Conservation (phyloP, 352 stramenopile genomes). For the Hyaloperonospora arabidopsidis region DNA sequence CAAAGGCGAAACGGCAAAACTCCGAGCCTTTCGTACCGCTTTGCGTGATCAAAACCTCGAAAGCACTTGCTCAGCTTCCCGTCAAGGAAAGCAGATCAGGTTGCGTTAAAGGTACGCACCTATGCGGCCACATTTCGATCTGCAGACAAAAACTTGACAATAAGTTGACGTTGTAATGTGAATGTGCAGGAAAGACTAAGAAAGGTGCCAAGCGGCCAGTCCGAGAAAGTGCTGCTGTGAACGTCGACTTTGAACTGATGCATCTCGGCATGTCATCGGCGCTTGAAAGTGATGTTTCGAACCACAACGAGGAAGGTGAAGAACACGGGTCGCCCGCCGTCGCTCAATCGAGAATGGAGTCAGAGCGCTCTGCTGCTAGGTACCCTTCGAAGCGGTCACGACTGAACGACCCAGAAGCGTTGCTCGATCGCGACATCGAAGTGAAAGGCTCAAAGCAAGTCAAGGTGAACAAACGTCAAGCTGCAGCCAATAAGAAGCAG, state of each 20-base stretch:
- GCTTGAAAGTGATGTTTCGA: too few species aligned
- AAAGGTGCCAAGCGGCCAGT: conserved; percentile 9
- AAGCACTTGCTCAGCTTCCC: background rate
- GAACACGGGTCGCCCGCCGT: background rate
- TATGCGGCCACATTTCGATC: background rate
- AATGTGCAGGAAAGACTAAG: conserved; percentile 8
- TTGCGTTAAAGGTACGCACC: conserved; percentile 2
- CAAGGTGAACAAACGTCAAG: conserved; percentile 10
- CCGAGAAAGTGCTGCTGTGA: too few species aligned
- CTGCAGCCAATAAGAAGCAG: conserved; percentile 14
- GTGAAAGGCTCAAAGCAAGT: background rate
- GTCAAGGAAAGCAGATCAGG: background rate
- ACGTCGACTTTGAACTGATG: conserved; percentile 3
- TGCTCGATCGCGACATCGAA: background rate
- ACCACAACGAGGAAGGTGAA: conserved; percentile 1
- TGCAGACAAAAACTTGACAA: background rate
- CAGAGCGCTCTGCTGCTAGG: conserved; percentile 1
- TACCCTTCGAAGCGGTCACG: background rate
- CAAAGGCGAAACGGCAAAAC: conserved; percentile 1
- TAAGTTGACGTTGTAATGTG: background rate
- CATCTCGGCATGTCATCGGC: conserved; percentile 2
- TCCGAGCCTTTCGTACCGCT: background rate
- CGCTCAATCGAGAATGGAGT: background rate
- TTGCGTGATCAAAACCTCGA: background rate
- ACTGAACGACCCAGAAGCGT: background rate